Evolutionary conservation across 1,284 basidiomycete species (phyloP).

Genomic region (Malassezia cuniculi): DNA sequence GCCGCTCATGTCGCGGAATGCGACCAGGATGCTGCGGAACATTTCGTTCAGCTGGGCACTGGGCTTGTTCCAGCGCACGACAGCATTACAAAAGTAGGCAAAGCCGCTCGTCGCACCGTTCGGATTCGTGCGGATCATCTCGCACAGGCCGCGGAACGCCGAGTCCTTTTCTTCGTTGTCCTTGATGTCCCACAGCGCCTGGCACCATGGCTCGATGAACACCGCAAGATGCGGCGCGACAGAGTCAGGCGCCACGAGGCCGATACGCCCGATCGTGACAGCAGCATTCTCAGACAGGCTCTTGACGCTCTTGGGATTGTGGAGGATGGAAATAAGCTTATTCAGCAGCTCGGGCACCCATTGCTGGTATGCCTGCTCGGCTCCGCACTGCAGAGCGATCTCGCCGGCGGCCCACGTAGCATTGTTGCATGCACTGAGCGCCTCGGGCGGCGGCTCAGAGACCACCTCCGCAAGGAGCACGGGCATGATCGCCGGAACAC

Average conservation of each 20-base stretch:
- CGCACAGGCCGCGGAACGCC: conserved; percentile 95
- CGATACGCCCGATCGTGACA: conserved; percentile 94
- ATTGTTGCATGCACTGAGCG: conserved; percentile 94
- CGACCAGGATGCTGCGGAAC: conserved; percentile 54
- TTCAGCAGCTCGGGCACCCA: conserved; percentile 57
- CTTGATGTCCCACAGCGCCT: conserved; percentile 91
- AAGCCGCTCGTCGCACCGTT: conserved; percentile 45
- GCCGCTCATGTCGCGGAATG: conserved; percentile 71
- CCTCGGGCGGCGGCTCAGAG: conserved; percentile 75
- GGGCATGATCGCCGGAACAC: conserved; percentile 68
- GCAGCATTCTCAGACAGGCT: conserved; percentile 95
- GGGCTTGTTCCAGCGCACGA: conserved; percentile 41
- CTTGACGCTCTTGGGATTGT: conserved; percentile 78
- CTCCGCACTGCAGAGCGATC: conserved; percentile 54
- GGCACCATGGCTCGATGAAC: conserved; percentile 92
- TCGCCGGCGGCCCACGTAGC: conserved; percentile 99
- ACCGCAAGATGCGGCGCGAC: conserved; percentile 80
- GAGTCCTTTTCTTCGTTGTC: conserved; percentile 99
- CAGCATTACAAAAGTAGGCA: conserved; percentile 44
- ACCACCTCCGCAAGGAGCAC: conserved; percentile 81
- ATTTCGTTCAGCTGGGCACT: conserved; percentile 34
- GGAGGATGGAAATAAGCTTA: conserved; percentile 78
- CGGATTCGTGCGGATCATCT: conserved; percentile 85
- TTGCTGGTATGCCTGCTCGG: conserved; percentile 46
- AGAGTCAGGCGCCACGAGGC: conserved; percentile 72